Base-by-base conservation (phyloP, 371 early-diverging fungal genomes). In the Mucor racemosus region DNA sequence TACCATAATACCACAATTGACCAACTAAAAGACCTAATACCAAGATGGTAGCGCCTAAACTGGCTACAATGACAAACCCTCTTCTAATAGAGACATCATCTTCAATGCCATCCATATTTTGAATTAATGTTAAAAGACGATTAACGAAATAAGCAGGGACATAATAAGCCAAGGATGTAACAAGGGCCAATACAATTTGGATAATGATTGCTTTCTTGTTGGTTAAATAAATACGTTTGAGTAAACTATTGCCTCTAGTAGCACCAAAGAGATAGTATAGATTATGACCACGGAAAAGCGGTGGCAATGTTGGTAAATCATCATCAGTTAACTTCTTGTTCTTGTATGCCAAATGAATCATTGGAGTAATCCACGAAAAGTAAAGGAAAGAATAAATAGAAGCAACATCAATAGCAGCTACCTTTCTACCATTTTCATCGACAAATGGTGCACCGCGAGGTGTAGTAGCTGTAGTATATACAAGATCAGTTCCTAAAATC, bases 1-100 rank as follows among this genome's bases (percentile, higher is more conserved):
- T 78, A 82, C 82, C 78, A 64, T 72, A 81, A 66, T 88, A 86
- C 73, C 84, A 81, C 9, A 84, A 65, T 60, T 85, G 85, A 5
- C 76, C 82, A 39, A 78, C 72, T 9, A 76, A 63, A 21, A 84
- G n/a, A n/a, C 77, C 78, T 15, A 76, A 64, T 17, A 80, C 35
- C 9, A 84, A 65, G 17, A 78, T 76, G 19, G 76, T 68, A 7
- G 72, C 21, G 15, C 82, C 82, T 44, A 84, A 76, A 40, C 77
- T 76, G 31, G 72, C 57, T n/a, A 85, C 79, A 44, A 79, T 76
- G 21, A 85, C 59, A 38, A 80, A 76, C 4, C 78, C 84, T 58
- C 64, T 48, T 34, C 65, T 31, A 8, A 79, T 13, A 13, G 66
- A 60, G 0, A 34, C 63, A 6, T 36, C 60, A 6, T 72, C 66